These are phyloP conservation scores for Microbotryum lychnidis-dioicae DNA, from an alignment of 1,284 basidiomycete genomes.

Conservation along the genomic window DNA sequence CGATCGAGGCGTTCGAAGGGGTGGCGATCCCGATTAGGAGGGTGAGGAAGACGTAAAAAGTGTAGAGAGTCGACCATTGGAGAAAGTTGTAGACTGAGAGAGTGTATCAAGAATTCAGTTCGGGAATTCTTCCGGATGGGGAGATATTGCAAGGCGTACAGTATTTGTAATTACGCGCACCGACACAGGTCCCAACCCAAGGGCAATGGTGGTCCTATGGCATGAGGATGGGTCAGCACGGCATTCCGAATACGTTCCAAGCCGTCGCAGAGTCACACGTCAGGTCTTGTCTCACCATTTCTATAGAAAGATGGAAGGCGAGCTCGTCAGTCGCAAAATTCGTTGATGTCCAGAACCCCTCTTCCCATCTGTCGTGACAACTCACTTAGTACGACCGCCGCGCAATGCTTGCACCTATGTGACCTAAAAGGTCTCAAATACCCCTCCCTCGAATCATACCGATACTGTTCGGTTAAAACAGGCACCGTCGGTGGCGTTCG, in stretches of 20 bases:
- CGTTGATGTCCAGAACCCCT: too few relatives aligned
- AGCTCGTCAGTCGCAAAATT: not conserved
- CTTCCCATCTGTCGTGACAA: not conserved
- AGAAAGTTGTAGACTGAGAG: slow-evolving; percentile 51
- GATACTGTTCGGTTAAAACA: slow-evolving; percentile 50
- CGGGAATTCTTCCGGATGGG: slow-evolving; percentile 2
- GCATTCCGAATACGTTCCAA: too few relatives aligned
- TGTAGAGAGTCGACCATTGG: slow-evolving; percentile 52
- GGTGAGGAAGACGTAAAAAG: slow-evolving; percentile 54
- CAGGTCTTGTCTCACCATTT: not conserved
- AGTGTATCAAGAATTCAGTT: not conserved
- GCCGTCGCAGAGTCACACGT: too few relatives aligned
- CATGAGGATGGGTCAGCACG: too few relatives aligned
- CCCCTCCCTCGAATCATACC: slow-evolving; percentile 53
- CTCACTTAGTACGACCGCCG: slow-evolving; percentile 29
- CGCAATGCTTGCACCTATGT: slow-evolving; percentile 58
- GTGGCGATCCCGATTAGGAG: slow-evolving; percentile 44
- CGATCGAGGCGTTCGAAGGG: slow-evolving; percentile 45
- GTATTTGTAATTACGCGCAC: slow-evolving; percentile 63
- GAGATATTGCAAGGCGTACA: slow-evolving; percentile 12
- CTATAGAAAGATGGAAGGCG: not conserved
- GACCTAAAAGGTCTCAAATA: slow-evolving; percentile 50
- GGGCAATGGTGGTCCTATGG: slow-evolving; percentile 26
- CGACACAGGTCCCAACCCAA: slow-evolving; percentile 73
- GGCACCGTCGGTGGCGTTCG: slow-evolving; percentile 39